phyloP scores from a whole-genome alignment of 768 basidiomycete genomes.

The Pleurotus djamor region DNA sequence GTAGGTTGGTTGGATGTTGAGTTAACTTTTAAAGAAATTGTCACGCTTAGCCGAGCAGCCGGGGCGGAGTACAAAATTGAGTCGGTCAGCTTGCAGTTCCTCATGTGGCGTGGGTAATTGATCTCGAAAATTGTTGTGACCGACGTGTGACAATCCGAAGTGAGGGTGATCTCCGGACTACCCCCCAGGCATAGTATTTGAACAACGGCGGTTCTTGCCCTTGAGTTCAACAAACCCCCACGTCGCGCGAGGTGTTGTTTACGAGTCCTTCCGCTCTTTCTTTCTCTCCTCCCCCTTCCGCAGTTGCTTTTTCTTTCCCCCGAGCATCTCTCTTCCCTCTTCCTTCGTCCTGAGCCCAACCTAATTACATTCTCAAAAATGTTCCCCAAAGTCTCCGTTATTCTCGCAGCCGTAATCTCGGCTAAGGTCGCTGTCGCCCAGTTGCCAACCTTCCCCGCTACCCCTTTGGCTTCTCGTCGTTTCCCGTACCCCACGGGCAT shows the following conservation, averaged over 20 bases:
- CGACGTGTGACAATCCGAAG: no score
- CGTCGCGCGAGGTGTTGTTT: background rate
- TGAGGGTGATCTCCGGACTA: no score
- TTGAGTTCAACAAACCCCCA: background rate
- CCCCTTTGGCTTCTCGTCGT: background rate
- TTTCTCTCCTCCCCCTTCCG: background rate
- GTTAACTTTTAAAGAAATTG: no score
- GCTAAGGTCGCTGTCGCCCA: background rate
- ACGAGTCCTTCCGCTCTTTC: background rate
- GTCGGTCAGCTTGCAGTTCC: no score
- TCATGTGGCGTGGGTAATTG: no score
- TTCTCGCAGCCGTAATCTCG: background rate
- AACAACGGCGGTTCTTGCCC: background rate
- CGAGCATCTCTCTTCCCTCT: background rate
- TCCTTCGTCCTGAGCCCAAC: background rate
- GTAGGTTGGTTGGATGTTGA: no score
- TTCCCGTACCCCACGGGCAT: conserved; percentile 1
- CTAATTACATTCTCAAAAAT: background rate
- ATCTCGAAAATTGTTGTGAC: no score
- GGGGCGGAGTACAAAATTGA: no score
- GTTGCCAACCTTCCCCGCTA: background rate
- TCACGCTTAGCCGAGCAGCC: no score
- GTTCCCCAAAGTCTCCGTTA: conserved; percentile 1
- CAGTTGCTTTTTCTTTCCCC: background rate
- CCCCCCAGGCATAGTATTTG: no score